Evolutionary conservation across 129 eudicot species (phyloP).

Genomic region (Helianthus annuus): DNA sequence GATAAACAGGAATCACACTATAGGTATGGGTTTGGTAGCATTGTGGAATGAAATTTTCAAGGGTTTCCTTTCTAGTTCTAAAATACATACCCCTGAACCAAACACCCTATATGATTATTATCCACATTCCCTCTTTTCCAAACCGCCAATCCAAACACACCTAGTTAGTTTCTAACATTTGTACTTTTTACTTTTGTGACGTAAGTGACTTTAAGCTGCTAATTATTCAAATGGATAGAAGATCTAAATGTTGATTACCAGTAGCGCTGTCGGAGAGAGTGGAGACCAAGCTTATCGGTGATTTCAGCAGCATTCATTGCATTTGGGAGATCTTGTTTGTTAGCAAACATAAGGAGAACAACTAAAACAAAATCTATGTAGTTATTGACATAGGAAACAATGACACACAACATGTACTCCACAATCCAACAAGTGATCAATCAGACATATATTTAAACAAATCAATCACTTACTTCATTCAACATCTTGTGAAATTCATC

Average conservation of each 20-base stretch:
- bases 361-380: slow-evolving; percentile 20
- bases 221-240: not conserved
- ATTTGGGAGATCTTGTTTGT: slow-evolving; percentile 81
- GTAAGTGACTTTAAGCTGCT: not conserved
- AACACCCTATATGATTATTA: not conserved
- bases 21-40: not conserved
- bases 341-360: slow-evolving; percentile 73
- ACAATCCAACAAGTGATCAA: slow-evolving; percentile 9
- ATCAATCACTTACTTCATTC: slow-evolving; percentile 57
- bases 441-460: not conserved
- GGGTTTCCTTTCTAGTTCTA: not conserved
- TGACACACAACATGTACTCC: not conserved
- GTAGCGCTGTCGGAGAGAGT: slow-evolving; percentile 83
- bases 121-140: not conserved
- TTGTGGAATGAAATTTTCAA: not conserved
- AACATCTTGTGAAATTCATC: slow-evolving; percentile 86
- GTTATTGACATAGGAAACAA: not conserved
- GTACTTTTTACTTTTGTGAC: not conserved
- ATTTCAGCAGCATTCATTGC: slow-evolving; percentile 86
- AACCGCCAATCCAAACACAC: not conserved
- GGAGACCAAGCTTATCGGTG: slow-evolving; percentile 80
- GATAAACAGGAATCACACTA: not conserved
- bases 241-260: slow-evolving; percentile 41
- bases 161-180: not conserved
- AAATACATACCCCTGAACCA: not conserved